Conservation (phyloP, 768 basidiomycete genomes). For the Tricholoma flavovirens region DNA sequence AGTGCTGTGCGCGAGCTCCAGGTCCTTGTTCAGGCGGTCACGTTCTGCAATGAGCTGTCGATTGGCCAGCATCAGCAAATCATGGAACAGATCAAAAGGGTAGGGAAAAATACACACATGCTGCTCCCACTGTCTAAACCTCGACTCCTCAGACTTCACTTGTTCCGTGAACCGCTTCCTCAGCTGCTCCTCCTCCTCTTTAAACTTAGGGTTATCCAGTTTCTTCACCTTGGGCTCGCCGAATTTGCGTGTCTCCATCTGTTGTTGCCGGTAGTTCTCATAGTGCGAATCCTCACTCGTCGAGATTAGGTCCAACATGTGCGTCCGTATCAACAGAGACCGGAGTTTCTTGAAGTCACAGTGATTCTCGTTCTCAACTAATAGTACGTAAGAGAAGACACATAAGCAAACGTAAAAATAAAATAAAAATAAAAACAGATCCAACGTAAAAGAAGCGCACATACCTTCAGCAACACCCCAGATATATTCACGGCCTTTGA, state of each 20-base stretch:
- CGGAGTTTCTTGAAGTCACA: slow-evolving; percentile 99
- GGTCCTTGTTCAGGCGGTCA: slow-evolving; percentile 97
- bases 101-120: slow-evolving; percentile 55
- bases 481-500: slow-evolving; percentile 97
- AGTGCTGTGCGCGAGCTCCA: slow-evolving; percentile 86
- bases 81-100: neutral
- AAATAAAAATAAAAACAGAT: neutral
- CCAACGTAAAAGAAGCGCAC: slow-evolving; percentile 8
- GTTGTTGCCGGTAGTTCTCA: slow-evolving; percentile 95
- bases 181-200: slow-evolving; percentile 96
- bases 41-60: slow-evolving; percentile 92
- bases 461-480: slow-evolving; percentile 99
- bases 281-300: slow-evolving; percentile 96
- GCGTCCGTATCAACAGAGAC: slow-evolving; percentile 90
- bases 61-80: slow-evolving; percentile 13
- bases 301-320: slow-evolving; percentile 97
- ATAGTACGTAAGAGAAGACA: neutral
- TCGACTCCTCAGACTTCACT: slow-evolving; percentile 96
- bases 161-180: slow-evolving; percentile 99
- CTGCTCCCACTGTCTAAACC: slow-evolving; percentile 99
- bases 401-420: neutral
- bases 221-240: slow-evolving; percentile 99
- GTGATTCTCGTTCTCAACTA: slow-evolving; percentile 98
- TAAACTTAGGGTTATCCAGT: slow-evolving; percentile 99
- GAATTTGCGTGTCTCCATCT: slow-evolving; percentile 99